Evolutionary conservation across 768 basidiomycete genomes (phyloP).

Genomic region (Lactifluus volemus): DNA sequence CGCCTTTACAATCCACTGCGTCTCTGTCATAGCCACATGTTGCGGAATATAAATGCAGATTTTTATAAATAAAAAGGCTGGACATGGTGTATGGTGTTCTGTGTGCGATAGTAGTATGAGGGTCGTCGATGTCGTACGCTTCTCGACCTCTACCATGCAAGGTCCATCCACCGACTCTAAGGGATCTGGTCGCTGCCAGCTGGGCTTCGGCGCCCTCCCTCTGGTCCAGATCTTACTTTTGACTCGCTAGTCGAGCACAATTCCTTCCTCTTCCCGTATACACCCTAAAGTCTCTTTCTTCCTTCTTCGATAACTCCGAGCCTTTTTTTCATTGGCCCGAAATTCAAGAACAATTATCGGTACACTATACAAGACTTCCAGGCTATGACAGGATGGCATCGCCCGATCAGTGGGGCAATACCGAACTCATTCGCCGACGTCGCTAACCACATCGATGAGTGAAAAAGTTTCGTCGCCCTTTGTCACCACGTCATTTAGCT

Average conservation of each 20-base stretch:
- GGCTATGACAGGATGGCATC: conserved; percentile 15
- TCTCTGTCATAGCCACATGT: too few species aligned
- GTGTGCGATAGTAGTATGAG: conserved; percentile 17
- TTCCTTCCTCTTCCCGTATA: conserved; percentile 71
- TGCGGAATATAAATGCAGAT: too few species aligned
- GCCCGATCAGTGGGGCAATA: conserved; percentile 16
- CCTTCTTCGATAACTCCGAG: conserved; percentile 43
- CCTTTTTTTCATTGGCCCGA: conserved; percentile 60
- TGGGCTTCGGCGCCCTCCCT: conserved; percentile 36
- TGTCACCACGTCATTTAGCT: too few species aligned
- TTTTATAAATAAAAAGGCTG: neutral
- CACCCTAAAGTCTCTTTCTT: conserved; percentile 51
- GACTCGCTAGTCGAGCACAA: conserved; percentile 52
- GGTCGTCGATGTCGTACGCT: conserved; percentile 13
- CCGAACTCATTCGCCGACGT: conserved; percentile 50
- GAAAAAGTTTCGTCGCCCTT: too few species aligned
- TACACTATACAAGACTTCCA: conserved; percentile 24
- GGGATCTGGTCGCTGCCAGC: conserved; percentile 18
- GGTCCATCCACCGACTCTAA: conserved; percentile 15
- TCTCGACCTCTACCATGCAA: conserved; percentile 9
- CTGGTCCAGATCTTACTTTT: conserved; percentile 55
- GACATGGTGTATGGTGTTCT: neutral
- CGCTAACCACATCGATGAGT: conserved; percentile 67
- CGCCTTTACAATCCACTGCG: too few species aligned
- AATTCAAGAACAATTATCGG: conserved; percentile 37